These are phyloP conservation scores for Planoprotostelium fungivorum DNA, from an alignment of 78 protist species.

Conservation along the genomic window DNA sequence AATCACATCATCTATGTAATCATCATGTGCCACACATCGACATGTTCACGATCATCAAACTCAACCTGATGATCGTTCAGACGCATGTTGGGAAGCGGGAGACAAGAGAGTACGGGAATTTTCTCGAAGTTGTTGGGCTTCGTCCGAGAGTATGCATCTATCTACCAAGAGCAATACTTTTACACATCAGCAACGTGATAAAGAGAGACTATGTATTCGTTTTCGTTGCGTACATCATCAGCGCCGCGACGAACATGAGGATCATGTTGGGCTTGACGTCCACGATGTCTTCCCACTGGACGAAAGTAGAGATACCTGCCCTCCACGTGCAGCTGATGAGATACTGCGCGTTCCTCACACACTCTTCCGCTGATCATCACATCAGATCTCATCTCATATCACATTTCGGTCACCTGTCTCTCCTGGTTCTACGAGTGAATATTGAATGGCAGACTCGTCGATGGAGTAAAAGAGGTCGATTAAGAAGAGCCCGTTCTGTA, in stretches of 20 bases:
- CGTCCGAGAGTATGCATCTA: not conserved
- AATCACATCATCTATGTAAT: no score
- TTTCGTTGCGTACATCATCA: not conserved
- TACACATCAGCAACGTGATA: not conserved
- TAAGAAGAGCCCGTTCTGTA: constrained; percentile 59
- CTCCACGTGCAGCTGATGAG: constrained; percentile 70
- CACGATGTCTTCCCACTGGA: constrained; percentile 73
- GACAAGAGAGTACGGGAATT: not conserved
- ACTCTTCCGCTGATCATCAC: not conserved
- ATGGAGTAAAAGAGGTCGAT: constrained; percentile 57
- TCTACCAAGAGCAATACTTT: not conserved
- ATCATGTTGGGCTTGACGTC: constrained; percentile 79
- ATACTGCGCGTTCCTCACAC: constrained; percentile 60
- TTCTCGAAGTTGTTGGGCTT: not conserved
- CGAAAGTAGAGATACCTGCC: constrained; percentile 64
- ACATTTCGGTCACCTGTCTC: constrained; percentile 47
- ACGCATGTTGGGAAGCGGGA: not conserved
- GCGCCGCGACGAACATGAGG: constrained; percentile 41
- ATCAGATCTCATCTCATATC: not conserved
- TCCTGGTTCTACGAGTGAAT: constrained; percentile 30
- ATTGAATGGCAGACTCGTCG: constrained; percentile 33
- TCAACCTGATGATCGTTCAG: no score
- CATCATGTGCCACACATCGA: no score
- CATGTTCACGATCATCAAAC: no score
- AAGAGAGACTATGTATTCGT: no score